Base-by-base conservation (phyloP, 495 filamentous ascomycete genomes). In the Podospora anserina region DNA sequence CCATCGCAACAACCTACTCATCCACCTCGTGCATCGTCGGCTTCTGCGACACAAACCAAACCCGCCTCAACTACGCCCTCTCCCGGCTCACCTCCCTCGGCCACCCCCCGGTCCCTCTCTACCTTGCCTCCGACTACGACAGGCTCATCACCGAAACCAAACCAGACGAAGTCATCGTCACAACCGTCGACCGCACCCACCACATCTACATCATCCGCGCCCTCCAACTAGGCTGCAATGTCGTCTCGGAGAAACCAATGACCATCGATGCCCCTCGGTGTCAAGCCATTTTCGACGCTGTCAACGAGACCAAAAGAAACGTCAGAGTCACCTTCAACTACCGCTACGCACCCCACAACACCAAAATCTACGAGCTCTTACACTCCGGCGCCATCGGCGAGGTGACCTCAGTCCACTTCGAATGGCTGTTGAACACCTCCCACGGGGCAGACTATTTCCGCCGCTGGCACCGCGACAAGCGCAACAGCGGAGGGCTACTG, bases 381-480 rank as follows among this genome's bases (percentile, higher is more conserved):
- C 77, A 74, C 18, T 74, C 80, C 0, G 84, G 83, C 19, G 82
- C 81, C 6, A 85, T 88, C 71, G 85, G 86, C 2, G 73, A 74
- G 20, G 81, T 87, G 0, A 82, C 81, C 18, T 84, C 82, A 13
- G 82, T 88, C 57, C 86, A 87, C 71, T 87, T 88, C 67, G 85
- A 87, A 70, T 87, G 85, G 85, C 78, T 86, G 73, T 80, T 88
- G 32, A 85, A 88, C 71, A 86, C 85, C 5, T 79, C 79, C 15
- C 86, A 88, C 72, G 86, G 86, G 15, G 85, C 85, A 0, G 85
- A 88, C 68, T 87, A 86, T 75, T 87, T 87, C 76, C 85, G 85
- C 28, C 85, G 86, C 18, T 87, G 86, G 86, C 85, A 88, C 72
- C 83, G 85, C 7, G 85, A 88, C 75, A 83, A 81, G 72, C 77